Evolutionary conservation across 2,329 filamentous ascomycete species (phyloP), one percentile per base, ranked within the genome.

Genomic region (Emergomyces pasteurianus): DNA sequence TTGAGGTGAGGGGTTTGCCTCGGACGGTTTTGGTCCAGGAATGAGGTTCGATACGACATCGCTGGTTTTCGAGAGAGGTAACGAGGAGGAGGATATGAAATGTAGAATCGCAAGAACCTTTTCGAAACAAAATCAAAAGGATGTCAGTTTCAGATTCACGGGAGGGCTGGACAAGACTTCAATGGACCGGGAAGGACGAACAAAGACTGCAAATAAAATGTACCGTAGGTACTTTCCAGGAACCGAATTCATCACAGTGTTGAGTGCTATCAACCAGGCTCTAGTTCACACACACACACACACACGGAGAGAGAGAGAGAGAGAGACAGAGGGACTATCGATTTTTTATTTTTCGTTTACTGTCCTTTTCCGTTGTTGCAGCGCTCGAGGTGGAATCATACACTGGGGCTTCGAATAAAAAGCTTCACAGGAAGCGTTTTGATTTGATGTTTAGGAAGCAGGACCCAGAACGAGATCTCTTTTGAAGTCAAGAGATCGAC

Each of bases 141-240:
- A 34, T 52, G 65, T 72, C 59, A 72, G 63, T 23, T 36, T 40
- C 21, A 49, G 50, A 40, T 55, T n/a, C 50, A 18, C 3, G 28
- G 16, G 6, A 31, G 8, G 26, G 9, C 47, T 26, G 26, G 47
- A n/a, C 14, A 18, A 26, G 6, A 3, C 21, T 55, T 36, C 16
- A 40, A 40, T 16, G 5, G 34, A 23, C 10, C 1, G 18, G 26
- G 56, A 56, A 62, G 31, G 52, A 80, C 87, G 71, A 82, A 95
- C 90, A 70, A 95, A 86, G 71, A 91, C 82, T 62, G 90, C 88
- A 71, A 95, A 85, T 72, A 94, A 81, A 73, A 95, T 79, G 73
- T 85, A 85, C 69, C 83, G 81, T 65, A 84, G 69, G 63, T 74
- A 74, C 65, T 70, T 70, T 26, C 67, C 67, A 50, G 71, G 67